phyloP scores from a whole-genome alignment of 345 rosid species.

The Citrus unshiu region DNA sequence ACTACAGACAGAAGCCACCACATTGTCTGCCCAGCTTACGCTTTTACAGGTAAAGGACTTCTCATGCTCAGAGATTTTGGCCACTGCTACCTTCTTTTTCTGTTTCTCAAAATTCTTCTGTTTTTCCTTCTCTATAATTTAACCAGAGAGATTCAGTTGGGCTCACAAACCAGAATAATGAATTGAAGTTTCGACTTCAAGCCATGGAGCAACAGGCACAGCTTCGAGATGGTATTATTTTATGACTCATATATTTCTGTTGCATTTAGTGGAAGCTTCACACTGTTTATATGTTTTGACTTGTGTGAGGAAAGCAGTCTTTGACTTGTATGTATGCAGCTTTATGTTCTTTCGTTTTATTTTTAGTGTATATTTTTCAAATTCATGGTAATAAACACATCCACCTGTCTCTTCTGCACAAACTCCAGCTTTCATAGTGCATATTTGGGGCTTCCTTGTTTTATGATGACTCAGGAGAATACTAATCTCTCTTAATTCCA shows the following conservation, averaged over 20 bases:
- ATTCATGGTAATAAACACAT: constrained; percentile 3
- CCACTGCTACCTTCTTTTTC: neutral
- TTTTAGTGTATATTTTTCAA: neutral
- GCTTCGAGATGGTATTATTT: constrained; percentile 74
- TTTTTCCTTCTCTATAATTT: constrained; percentile 4
- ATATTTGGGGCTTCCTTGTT: neutral
- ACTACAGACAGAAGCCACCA: constrained; percentile 92
- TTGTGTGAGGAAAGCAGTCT: neutral
- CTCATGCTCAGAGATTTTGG: neutral
- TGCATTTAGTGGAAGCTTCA: neutral
- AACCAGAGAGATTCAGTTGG: constrained; percentile 88
- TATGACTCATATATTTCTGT: neutral
- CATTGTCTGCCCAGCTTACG: constrained; percentile 92
- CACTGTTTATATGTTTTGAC: neutral
- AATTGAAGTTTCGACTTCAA: constrained; percentile 90
- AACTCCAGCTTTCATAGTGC: neutral
- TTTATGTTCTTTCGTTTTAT: neutral
- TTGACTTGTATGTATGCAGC: neutral
- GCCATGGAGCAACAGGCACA: constrained; percentile 98
- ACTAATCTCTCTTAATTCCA: neutral
- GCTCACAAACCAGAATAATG: constrained; percentile 88
- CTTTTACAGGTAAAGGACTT: constrained; percentile 63
- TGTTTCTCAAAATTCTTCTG: constrained; percentile 5
- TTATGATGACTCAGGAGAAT: neutral
- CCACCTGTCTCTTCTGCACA: too few relatives aligned